A percentile compares a stretch with the other conserved stretches of the same genome.
Conservation (phyloP, 768 basidiomycete species). For the Trametes cinnabarina region DNA sequence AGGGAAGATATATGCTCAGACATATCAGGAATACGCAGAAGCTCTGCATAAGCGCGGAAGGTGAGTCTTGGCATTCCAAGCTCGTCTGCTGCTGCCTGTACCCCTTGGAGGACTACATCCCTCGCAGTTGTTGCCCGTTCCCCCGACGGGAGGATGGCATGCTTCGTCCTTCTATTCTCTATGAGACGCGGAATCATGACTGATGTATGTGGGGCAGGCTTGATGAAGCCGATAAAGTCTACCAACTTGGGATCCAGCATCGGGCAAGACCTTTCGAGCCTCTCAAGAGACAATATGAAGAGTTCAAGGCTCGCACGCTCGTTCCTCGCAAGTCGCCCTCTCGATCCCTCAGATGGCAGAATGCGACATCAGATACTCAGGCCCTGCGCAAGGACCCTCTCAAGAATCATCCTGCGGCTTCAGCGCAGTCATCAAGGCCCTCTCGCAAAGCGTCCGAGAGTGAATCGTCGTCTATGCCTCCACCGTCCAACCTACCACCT, state of each 20-base stretch:
- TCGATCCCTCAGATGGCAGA: conserved; percentile 22
- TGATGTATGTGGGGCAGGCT: conserved; percentile 49
- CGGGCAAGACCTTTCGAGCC: conserved; percentile 81
- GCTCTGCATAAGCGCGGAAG: conserved; percentile 72
- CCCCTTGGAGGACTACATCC: too few relatives aligned
- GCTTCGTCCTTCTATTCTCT: too few relatives aligned
- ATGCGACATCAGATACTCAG: conserved; percentile 22
- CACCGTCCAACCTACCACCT: conserved; percentile 30
- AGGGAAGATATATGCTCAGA: conserved; percentile 67
- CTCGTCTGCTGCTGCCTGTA: too few relatives aligned
- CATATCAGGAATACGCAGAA: conserved; percentile 91
- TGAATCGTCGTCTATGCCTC: conserved; percentile 37
- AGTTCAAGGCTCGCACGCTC: conserved; percentile 59
- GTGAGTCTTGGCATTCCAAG: conserved; percentile 45
- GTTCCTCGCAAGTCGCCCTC: conserved; percentile 13
- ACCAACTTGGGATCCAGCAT: conserved; percentile 77
- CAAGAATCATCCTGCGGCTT: conserved; percentile 35
- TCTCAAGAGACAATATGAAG: conserved; percentile 75
- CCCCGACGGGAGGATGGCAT: too few relatives aligned
- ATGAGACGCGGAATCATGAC: too few relatives aligned
- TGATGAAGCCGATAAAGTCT: conserved; percentile 77
- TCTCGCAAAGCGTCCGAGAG: conserved; percentile 10
- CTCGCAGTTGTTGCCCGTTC: too few relatives aligned
- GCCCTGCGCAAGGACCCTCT: conserved; percentile 36
- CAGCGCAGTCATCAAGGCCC: conserved; percentile 31